Evolutionary conservation across 139 green algal species (phyloP).

Genomic region (Chlamydomonas applanata): DNA sequence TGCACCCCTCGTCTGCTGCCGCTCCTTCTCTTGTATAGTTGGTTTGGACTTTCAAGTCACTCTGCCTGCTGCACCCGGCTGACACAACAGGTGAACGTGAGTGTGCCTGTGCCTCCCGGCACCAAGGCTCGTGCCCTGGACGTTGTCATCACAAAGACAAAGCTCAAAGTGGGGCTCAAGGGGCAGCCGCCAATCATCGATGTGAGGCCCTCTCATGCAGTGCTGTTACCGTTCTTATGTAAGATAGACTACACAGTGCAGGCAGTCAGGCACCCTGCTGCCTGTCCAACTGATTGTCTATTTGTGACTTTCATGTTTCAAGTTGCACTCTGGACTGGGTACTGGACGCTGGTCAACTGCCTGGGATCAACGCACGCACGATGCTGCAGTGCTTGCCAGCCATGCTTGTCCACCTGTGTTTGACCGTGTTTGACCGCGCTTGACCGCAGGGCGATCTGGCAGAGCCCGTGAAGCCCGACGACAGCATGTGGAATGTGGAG

Average conservation of each 20-base stretch:
- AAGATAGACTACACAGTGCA: too few relatives aligned
- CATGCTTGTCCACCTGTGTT: neutral
- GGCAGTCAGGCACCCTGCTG: too few relatives aligned
- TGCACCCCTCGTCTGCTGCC: too few relatives aligned
- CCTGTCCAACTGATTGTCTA: too few relatives aligned
- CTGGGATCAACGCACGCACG: slow-evolving; percentile 1
- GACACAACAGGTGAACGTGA: slow-evolving; percentile 48
- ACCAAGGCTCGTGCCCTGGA: slow-evolving; percentile 57
- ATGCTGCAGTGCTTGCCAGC: neutral
- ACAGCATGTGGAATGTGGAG: slow-evolving; percentile 87
- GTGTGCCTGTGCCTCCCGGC: slow-evolving; percentile 73
- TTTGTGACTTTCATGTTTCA: too few relatives aligned
- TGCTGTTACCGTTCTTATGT: neutral
- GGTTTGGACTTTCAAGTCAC: too few relatives aligned
- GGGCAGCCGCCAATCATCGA: slow-evolving; percentile 65
- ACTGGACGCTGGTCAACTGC: too few relatives aligned
- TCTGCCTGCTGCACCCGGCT: too few relatives aligned
- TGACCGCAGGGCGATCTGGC: slow-evolving; percentile 70
- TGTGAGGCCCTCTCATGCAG: slow-evolving; percentile 26
- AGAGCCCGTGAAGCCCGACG: slow-evolving; percentile 79
- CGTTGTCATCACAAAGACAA: slow-evolving; percentile 64
- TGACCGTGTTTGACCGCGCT: too few relatives aligned
- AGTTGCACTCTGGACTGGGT: neutral
- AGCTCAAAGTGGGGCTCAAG: slow-evolving; percentile 75
- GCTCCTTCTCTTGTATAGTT: too few relatives aligned